Conservation (phyloP, 148 eudicot species). For the Euryodendron excelsum region DNA sequence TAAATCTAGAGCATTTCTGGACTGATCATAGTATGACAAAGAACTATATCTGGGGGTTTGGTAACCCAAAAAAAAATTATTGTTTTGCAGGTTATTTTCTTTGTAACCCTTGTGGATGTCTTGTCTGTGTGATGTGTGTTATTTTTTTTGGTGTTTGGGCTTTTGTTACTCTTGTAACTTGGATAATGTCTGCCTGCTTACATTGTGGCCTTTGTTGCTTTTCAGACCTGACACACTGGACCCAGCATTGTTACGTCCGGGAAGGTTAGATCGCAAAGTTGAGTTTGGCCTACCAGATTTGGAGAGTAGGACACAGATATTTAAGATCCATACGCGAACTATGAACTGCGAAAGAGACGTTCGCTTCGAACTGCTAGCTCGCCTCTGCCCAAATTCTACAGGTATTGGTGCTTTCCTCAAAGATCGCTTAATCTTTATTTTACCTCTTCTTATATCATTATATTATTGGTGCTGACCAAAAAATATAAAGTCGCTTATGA, state of each 20-base stretch:
- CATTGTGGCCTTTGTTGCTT: background rate
- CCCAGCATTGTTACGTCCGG: conserved; percentile 90
- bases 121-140: too few relatives aligned
- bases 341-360: conserved; percentile 95
- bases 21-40: too few relatives aligned
- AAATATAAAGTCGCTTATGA: too few relatives aligned
- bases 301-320: conserved; percentile 85
- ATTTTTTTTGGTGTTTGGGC: too few relatives aligned
- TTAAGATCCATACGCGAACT: conserved; percentile 87
- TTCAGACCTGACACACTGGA: conserved; percentile 84
- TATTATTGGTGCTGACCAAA: too few relatives aligned
- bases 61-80: too few relatives aligned
- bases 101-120: too few relatives aligned
- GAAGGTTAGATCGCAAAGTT: conserved; percentile 81
- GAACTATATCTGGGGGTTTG: too few relatives aligned
- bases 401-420: conserved; percentile 35
- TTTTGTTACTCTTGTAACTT: too few relatives aligned
- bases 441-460: background rate
- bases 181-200: background rate
- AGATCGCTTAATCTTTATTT: background rate
- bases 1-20: too few relatives aligned
- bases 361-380: conserved; percentile 90
- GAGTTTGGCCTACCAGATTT: conserved; percentile 95
- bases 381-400: conserved; percentile 94
- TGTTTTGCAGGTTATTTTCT: too few relatives aligned